Evolutionary conservation across 75 land plant genomes (phyloP).

Genomic region (Cunninghamia lanceolata): DNA sequence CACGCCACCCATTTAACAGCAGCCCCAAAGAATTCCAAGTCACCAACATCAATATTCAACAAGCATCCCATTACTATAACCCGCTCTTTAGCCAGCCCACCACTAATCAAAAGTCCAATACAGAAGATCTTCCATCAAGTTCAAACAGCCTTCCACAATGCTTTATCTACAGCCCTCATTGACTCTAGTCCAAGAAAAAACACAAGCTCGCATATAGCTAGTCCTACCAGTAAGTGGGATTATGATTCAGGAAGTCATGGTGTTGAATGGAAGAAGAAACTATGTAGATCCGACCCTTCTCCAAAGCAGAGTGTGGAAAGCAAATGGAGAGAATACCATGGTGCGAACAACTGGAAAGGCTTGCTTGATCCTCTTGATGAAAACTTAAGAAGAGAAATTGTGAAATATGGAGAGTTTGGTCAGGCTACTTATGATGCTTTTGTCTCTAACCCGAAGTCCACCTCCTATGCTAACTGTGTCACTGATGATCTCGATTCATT

Average conservation of each 20-base stretch:
- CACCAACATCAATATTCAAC: not conserved
- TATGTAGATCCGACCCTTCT: not conserved
- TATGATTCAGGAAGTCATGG: too few species aligned
- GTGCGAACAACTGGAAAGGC: constrained; percentile 15
- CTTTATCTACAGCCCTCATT: not conserved
- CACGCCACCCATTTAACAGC: too few species aligned
- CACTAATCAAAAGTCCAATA: not conserved
- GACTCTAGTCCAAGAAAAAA: not conserved
- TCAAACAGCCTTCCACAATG: not conserved
- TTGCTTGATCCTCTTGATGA: constrained; percentile 28
- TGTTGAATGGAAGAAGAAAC: not conserved
- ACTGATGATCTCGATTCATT: too few species aligned
- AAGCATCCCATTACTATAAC: not conserved
- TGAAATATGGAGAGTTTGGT: constrained; percentile 34
- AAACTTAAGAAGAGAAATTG: constrained; percentile 23
- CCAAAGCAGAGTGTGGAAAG: not conserved
- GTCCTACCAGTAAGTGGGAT: too few species aligned
- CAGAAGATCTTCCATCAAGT: not conserved
- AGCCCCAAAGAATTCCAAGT: not conserved
- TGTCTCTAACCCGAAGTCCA: constrained; percentile 7
- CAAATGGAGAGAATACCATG: constrained; percentile 20
- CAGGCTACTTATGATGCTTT: constrained; percentile 31
- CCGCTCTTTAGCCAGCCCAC: not conserved
- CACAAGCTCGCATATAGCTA: too few species aligned
- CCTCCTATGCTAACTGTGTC: too few species aligned